phyloP scores from a whole-genome alignment of 2,329 filamentous ascomycete species.

The Apiospora rasikravindrae region DNA sequence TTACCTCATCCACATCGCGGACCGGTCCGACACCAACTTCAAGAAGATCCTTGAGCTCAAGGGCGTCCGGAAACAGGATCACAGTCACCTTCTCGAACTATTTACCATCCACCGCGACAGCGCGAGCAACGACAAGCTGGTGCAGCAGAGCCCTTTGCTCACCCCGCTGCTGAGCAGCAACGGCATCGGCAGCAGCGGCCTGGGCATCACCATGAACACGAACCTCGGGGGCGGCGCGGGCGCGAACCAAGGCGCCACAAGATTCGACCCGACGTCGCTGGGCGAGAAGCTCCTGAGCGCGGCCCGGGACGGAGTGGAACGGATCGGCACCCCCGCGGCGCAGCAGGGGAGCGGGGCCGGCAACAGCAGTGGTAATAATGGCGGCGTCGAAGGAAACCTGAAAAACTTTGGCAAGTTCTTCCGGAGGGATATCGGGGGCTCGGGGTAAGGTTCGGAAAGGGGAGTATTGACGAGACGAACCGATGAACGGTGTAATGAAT shows the following conservation, averaged over 20 bases:
- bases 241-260: constrained; percentile 37
- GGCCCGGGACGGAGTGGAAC: constrained; percentile 81
- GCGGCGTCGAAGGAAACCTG: constrained; percentile 81
- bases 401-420: constrained; percentile 98
- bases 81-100: constrained; percentile 81
- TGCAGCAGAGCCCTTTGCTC: constrained; percentile 72
- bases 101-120: constrained; percentile 83
- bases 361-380: constrained; percentile 66
- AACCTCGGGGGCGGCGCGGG: constrained; percentile 47
- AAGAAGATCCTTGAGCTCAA: constrained; percentile 95
- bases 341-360: not conserved
- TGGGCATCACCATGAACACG: constrained; percentile 47
- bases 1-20: constrained; percentile 95
- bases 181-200: constrained; percentile 44
- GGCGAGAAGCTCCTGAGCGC: constrained; percentile 89
- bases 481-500: not conserved
- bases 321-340: constrained; percentile 66
- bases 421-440: constrained; percentile 82
- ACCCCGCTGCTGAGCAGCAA: constrained; percentile 64
- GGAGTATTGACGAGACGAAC: constrained; percentile 25
- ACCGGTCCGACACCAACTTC: constrained; percentile 94
- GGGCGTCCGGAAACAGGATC: constrained; percentile 84
- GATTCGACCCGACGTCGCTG: constrained; percentile 82
- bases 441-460: constrained; percentile 73
- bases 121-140: constrained; percentile 70